A percentile compares a stretch with the other conserved stretches of the same genome.
Evolutionary conservation across 768 basidiomycete species (phyloP).

Genomic region (Trichaptum fuscoviolaceum): DNA sequence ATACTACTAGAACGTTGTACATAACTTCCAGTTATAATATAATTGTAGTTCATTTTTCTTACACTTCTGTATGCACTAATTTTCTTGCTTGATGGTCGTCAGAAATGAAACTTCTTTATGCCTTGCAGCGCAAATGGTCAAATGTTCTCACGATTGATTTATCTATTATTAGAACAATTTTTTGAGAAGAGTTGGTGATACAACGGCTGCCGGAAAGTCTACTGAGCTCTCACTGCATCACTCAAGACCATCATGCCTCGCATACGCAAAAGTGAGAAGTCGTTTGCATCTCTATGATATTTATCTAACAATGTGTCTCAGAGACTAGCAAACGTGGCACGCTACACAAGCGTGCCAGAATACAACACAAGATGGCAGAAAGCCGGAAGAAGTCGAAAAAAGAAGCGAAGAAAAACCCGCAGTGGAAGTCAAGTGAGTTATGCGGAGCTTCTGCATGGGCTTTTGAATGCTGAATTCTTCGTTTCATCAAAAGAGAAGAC

Average conservation of each 20-base stretch:
- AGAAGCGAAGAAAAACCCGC: constrained; percentile 67
- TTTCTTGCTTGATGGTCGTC: not conserved
- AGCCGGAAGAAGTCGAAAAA: constrained; percentile 71
- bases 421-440: constrained; percentile 84
- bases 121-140: not conserved
- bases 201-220: not conserved
- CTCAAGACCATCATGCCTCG: constrained; percentile 13
- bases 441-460: not conserved
- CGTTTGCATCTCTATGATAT: not conserved
- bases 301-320: constrained; percentile 24
- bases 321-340: constrained; percentile 80
- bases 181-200: not conserved
- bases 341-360: constrained; percentile 66
- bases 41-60: not conserved
- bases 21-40: not conserved
- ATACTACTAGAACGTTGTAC: not conserved
- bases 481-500: constrained; percentile 47
- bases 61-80: not conserved
- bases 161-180: not conserved
- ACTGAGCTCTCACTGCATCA: not conserved
- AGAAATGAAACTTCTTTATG: not conserved
- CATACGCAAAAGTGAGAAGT: constrained; percentile 19
- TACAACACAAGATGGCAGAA: constrained; percentile 73
- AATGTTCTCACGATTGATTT: not conserved
- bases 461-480: constrained; percentile 6